Conservation (phyloP, 176 grass and related monocot species). For the Poa pratensis region DNA sequence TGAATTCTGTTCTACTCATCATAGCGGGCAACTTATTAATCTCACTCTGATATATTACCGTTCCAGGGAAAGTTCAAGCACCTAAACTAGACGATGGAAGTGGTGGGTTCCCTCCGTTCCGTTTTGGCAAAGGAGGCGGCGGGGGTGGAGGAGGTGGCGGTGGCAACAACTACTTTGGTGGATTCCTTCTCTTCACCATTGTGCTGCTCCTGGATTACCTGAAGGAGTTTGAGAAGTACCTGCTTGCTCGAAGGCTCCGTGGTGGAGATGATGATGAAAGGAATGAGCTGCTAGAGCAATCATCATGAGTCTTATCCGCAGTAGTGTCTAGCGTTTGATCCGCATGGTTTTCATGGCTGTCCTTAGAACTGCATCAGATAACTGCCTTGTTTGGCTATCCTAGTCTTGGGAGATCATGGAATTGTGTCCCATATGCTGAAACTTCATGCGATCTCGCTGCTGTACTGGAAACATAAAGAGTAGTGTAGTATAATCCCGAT, state of each 20-base stretch:
- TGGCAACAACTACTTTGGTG: constrained; percentile 55
- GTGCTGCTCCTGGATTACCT: constrained; percentile 64
- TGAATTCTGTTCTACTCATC: not conserved
- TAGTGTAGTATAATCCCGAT: not conserved
- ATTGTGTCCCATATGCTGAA: not conserved
- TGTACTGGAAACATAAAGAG: not conserved
- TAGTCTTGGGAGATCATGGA: not conserved
- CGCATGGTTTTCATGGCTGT: not conserved
- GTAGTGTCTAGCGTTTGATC: not conserved
- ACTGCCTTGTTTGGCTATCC: not conserved
- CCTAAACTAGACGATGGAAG: constrained; percentile 58
- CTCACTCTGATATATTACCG: not conserved
- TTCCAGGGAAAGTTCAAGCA: constrained; percentile 48
- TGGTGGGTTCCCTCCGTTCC: constrained; percentile 58
- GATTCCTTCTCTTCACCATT: constrained; percentile 56
- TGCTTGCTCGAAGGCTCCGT: constrained; percentile 43
- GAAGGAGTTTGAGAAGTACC: constrained; percentile 54
- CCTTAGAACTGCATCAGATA: not conserved
- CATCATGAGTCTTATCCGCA: not conserved
- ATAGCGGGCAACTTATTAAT: not conserved
- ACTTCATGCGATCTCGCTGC: not conserved
- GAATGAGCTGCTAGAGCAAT: constrained; percentile 19
- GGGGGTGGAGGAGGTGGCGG: constrained; percentile 50
- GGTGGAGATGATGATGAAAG: constrained; percentile 6
- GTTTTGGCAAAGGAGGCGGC: constrained; percentile 52